These are phyloP conservation scores for Phytophthora palmivora DNA, from an alignment of 352 stramenopile genomes.

Conservation along the genomic window DNA sequence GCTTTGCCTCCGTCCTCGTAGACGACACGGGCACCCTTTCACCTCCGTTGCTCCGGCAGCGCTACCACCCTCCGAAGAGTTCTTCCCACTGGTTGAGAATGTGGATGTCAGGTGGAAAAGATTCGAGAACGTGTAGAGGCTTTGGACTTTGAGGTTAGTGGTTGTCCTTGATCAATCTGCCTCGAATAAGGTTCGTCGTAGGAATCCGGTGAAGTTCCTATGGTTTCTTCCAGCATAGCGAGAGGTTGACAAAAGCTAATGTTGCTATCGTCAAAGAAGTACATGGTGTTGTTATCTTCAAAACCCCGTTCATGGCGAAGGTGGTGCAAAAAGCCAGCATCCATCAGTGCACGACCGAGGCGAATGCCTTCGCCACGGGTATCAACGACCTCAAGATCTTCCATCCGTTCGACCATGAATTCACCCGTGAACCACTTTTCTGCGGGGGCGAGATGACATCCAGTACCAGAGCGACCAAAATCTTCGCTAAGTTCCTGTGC, in stretches of 20 bases:
- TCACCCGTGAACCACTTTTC: constrained; percentile 46
- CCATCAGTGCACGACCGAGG: constrained; percentile 65
- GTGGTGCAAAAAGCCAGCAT: constrained; percentile 68
- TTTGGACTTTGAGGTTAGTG: constrained; percentile 23
- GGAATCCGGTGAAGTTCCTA: constrained; percentile 25
- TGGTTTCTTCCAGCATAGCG: constrained; percentile 45
- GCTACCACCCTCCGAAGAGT: constrained; percentile 14
- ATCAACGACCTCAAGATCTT: constrained; percentile 38
- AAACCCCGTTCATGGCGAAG: constrained; percentile 47
- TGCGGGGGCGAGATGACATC: constrained; percentile 9
- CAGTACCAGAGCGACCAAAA: constrained; percentile 31
- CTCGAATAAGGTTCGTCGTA: constrained; percentile 27
- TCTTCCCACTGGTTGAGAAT: constrained; percentile 26
- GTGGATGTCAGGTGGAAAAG: constrained; percentile 39
- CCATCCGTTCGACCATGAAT: constrained; percentile 43
- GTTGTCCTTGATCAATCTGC: neutral
- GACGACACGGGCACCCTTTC: constrained; percentile 26
- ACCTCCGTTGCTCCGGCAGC: neutral
- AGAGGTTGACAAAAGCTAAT: constrained; percentile 52
- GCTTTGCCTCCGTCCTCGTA: constrained; percentile 24
- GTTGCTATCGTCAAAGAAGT: constrained; percentile 64
- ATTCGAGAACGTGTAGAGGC: constrained; percentile 17
- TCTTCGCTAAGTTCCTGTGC: constrained; percentile 56
- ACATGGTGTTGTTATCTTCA: constrained; percentile 38
- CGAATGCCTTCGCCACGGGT: constrained; percentile 43